Percentiles rank a stretch among this genome's conserved stretches.
phyloP scores from a whole-genome alignment of 495 filamentous ascomycete genomes.

The Poronia punctata region DNA sequence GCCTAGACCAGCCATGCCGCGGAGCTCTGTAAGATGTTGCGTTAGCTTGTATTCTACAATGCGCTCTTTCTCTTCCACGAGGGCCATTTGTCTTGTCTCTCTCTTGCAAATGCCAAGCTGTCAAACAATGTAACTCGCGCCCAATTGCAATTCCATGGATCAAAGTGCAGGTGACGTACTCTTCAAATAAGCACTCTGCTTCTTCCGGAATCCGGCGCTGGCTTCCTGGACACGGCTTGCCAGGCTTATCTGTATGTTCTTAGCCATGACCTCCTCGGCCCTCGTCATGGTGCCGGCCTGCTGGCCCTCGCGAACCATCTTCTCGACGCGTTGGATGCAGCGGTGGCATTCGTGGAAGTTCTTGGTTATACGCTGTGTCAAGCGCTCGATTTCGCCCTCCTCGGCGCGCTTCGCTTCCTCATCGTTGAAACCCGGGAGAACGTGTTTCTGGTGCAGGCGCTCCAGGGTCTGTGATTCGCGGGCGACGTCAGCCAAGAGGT shows the following conservation, averaged over 20 bases:
- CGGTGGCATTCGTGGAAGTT: constrained; percentile 85
- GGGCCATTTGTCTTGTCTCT: too few relatives aligned
- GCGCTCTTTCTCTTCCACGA: neutral
- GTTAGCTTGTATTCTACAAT: neutral
- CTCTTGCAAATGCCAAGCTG: too few relatives aligned
- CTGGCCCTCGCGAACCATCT: constrained; percentile 71
- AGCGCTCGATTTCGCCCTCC: constrained; percentile 78
- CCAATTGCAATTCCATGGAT: too few relatives aligned
- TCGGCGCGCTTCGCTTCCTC: constrained; percentile 77
- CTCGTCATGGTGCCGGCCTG: constrained; percentile 59
- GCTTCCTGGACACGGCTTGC: constrained; percentile 84
- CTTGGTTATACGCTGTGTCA: constrained; percentile 84
- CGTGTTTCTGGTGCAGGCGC: constrained; percentile 91
- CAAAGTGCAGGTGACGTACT: constrained; percentile 51
- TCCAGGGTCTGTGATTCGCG: constrained; percentile 78
- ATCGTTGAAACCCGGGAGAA: constrained; percentile 93
- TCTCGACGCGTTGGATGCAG: constrained; percentile 77
- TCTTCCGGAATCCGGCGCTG: constrained; percentile 90
- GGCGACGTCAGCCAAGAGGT: constrained; percentile 72
- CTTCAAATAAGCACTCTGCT: constrained; percentile 92
- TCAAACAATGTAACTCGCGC: too few relatives aligned
- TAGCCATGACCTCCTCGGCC: constrained; percentile 90
- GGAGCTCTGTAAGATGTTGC: constrained; percentile 56
- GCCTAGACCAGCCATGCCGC: constrained; percentile 56
- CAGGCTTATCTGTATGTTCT: constrained; percentile 87